These are phyloP conservation scores for Xylariaceae sp. DNA, from an alignment of 2,329 filamentous ascomycete genomes.

Conservation along the genomic window DNA sequence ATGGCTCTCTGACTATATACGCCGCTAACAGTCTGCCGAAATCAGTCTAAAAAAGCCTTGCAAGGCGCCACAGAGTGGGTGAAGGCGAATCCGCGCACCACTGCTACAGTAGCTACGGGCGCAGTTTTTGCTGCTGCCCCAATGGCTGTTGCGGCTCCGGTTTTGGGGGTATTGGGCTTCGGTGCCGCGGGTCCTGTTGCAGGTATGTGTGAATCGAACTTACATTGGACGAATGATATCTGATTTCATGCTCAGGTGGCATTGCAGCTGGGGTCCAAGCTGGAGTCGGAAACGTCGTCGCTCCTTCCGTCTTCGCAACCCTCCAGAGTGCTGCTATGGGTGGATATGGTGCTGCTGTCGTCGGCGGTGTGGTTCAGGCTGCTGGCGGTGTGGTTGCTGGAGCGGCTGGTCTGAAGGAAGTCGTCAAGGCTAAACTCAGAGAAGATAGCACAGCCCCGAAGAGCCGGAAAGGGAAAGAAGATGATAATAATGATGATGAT, in stretches of 20 bases:
- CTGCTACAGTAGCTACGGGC: slow-evolving; percentile 7
- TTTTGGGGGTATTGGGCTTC: slow-evolving; percentile 17
- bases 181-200: slow-evolving; percentile 13
- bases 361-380: slow-evolving; percentile 14
- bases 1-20: too few species aligned
- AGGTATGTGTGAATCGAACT: slow-evolving; percentile 9
- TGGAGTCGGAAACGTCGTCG: slow-evolving; percentile 20
- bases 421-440: too few species aligned
- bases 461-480: too few species aligned
- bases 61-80: slow-evolving; percentile 12
- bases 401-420: background rate
- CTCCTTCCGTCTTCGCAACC: slow-evolving; percentile 19
- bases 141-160: slow-evolving; percentile 9
- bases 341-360: slow-evolving; percentile 22
- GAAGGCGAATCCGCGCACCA: slow-evolving; percentile 13
- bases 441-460: too few species aligned
- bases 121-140: slow-evolving; percentile 8
- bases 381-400: slow-evolving; percentile 5
- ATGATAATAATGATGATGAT: too few species aligned
- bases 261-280: slow-evolving; percentile 19
- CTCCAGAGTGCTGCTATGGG: slow-evolving; percentile 22
- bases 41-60: too few species aligned
- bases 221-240: background rate
- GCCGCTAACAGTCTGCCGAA: too few species aligned
- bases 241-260: slow-evolving; percentile 10